Evolutionary conservation across 2,329 filamentous ascomycete species (phyloP).

Genomic region (Thielaviopsis punctulata): DNA sequence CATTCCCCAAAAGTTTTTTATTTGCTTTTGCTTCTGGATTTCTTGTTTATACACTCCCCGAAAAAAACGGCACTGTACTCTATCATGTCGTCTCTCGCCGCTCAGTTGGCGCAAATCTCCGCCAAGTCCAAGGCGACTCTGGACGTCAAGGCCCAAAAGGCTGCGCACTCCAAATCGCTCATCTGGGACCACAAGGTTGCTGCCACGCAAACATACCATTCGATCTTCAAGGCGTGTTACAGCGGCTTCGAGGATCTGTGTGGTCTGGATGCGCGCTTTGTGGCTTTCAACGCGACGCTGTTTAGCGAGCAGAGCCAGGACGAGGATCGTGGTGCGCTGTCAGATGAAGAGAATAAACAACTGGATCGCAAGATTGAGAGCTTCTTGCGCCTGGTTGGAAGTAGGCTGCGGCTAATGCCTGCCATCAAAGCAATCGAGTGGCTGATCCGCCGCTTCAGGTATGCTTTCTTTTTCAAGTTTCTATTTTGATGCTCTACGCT

Average conservation of each 20-base stretch:
- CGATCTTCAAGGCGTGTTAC: slow-evolving; percentile 68
- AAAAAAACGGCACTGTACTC: neutral
- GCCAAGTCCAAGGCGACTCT: slow-evolving; percentile 78
- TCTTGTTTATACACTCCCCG: neutral
- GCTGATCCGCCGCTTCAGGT: slow-evolving; percentile 83
- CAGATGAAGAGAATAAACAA: slow-evolving; percentile 60
- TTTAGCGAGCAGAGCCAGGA: slow-evolving; percentile 89
- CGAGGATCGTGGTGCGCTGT: slow-evolving; percentile 77
- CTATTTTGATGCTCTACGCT: neutral
- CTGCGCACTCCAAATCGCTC: slow-evolving; percentile 81
- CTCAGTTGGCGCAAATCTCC: slow-evolving; percentile 86
- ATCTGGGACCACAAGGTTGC: slow-evolving; percentile 81
- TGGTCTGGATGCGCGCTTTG: slow-evolving; percentile 64
- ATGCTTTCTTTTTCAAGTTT: slow-evolving; percentile 17
- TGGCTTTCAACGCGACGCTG: slow-evolving; percentile 55
- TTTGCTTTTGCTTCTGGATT: neutral
- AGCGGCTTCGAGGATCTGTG: slow-evolving; percentile 89
- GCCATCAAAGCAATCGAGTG: slow-evolving; percentile 87
- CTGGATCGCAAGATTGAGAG: slow-evolving; percentile 61
- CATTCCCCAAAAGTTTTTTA: slow-evolving; percentile 1
- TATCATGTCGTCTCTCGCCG: slow-evolving; percentile 66
- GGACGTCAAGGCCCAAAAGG: slow-evolving; percentile 83
- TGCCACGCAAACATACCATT: slow-evolving; percentile 76
- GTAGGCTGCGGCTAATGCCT: slow-evolving; percentile 64
- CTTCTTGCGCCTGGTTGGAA: slow-evolving; percentile 67